A percentile compares a stretch with the other conserved stretches of the same genome.
Evolutionary conservation across 2,329 filamentous ascomycete genomes (phyloP).

Genomic region (Botrytis galanthina): DNA sequence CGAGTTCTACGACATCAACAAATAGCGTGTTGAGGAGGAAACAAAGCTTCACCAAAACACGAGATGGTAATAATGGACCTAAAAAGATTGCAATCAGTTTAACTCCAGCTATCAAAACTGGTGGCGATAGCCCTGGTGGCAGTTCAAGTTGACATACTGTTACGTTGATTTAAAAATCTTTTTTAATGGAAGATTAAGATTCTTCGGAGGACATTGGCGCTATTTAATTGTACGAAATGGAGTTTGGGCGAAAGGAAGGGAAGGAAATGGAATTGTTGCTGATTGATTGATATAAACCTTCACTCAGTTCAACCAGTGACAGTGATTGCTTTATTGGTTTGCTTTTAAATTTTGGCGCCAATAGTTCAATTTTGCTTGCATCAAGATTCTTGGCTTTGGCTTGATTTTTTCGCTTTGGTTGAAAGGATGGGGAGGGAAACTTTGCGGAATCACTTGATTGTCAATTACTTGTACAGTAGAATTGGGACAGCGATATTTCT

Average conservation of each 20-base stretch:
- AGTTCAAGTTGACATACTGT: constrained; percentile 10
- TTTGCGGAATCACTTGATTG: constrained; percentile 4
- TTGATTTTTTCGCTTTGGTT: constrained; percentile 5
- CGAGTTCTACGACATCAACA: constrained; percentile 39
- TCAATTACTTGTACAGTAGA: constrained; percentile 14
- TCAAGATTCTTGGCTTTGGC: constrained; percentile 7
- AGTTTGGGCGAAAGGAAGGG: constrained; percentile 16
- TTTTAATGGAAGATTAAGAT: constrained; percentile 5
- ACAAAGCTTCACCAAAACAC: constrained; percentile 45
- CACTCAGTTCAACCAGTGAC: neutral
- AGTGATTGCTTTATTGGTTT: constrained; percentile 8
- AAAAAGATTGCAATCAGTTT: constrained; percentile 59
- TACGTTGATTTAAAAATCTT: constrained; percentile 1
- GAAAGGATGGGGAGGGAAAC: neutral
- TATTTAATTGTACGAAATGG: constrained; percentile 15
- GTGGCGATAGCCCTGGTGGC: constrained; percentile 31
- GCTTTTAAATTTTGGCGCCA: neutral
- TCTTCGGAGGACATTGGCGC: constrained; percentile 13
- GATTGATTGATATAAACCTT: constrained; percentile 9
- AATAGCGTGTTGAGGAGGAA: constrained; percentile 42
- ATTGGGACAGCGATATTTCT: neutral
- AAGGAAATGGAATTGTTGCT: neutral
- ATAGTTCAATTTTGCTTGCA: neutral
- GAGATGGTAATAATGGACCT: constrained; percentile 42
- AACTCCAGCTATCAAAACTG: constrained; percentile 43